These are phyloP conservation scores for Aspergillus eucalypticola DNA, from an alignment of 2,329 filamentous ascomycete genomes.

Conservation along the genomic window DNA sequence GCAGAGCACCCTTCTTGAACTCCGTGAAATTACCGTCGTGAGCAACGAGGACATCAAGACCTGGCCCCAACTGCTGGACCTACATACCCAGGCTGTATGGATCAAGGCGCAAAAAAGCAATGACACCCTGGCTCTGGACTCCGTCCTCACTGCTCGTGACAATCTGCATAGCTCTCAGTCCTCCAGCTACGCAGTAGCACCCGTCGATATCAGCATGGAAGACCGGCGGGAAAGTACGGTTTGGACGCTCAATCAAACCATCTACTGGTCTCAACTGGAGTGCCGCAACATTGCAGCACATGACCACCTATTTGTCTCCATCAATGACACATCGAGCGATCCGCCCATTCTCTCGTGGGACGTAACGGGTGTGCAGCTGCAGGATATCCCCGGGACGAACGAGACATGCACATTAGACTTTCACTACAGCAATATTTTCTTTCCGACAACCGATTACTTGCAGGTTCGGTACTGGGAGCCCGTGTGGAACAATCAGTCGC, in stretches of 20 bases:
- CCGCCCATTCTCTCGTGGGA: slow-evolving; percentile 30
- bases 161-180: slow-evolving; percentile 29
- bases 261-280: slow-evolving; percentile 33
- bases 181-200: slow-evolving; percentile 31
- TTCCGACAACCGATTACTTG: slow-evolving; percentile 30
- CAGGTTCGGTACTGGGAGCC: slow-evolving; percentile 41
- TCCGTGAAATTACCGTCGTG: slow-evolving; percentile 29
- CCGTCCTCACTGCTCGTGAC: slow-evolving; percentile 20
- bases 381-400: slow-evolving; percentile 11
- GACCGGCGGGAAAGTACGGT: slow-evolving; percentile 25
- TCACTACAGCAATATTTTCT: slow-evolving; percentile 32
- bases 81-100: slow-evolving; percentile 33
- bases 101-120: slow-evolving; percentile 31
- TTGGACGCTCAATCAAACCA: slow-evolving; percentile 36
- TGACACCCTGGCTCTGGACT: slow-evolving; percentile 25
- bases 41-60: slow-evolving; percentile 26
- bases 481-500: slow-evolving; percentile 18
- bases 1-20: slow-evolving; percentile 34
- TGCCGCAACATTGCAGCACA: slow-evolving; percentile 26
- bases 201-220: slow-evolving; percentile 32
- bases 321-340: slow-evolving; percentile 20
- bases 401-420: slow-evolving; percentile 31
- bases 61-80: slow-evolving; percentile 31
- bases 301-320: slow-evolving; percentile 23
- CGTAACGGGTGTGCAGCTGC: slow-evolving; percentile 27